phyloP scores from a whole-genome alignment of 2,329 filamentous ascomycete genomes.

The Dothideomycetes sp. region DNA sequence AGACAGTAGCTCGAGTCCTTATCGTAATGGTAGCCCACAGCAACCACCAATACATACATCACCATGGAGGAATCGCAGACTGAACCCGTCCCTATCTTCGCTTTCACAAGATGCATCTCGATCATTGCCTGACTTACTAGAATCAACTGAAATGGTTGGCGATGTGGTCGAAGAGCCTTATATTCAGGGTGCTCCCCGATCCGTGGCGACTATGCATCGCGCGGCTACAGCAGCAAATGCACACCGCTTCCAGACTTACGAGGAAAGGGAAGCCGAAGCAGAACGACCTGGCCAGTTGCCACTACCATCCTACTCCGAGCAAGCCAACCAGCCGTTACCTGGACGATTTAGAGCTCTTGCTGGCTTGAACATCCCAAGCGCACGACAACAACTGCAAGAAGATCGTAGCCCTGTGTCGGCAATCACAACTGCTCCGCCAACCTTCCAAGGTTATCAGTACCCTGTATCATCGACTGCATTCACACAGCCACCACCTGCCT shows the following conservation, averaged over 20 bases:
- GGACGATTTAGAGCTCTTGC: conserved; percentile 28
- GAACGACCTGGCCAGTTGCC: conserved; percentile 69
- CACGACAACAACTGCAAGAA: conserved; percentile 3
- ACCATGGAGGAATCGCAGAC: conserved; percentile 11
- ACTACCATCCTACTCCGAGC: conserved; percentile 66
- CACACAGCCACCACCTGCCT: conserved; percentile 5
- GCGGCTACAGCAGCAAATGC: conserved; percentile 57
- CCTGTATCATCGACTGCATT: conserved; percentile 9
- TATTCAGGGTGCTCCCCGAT: conserved; percentile 26
- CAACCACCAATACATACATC: neutral
- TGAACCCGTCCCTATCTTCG: conserved; percentile 11
- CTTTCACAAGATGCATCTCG: conserved; percentile 15
- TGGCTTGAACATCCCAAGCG: conserved; percentile 24
- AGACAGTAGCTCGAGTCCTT: neutral
- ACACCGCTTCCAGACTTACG: conserved; percentile 54
- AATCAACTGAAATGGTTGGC: conserved; percentile 21
- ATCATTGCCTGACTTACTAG: conserved; percentile 26
- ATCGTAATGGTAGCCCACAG: conserved; percentile 3
- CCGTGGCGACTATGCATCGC: conserved; percentile 25
- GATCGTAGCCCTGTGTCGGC: conserved; percentile 3
- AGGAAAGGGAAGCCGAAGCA: conserved; percentile 40
- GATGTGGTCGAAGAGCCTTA: conserved; percentile 27
- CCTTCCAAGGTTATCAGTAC: conserved; percentile 1
- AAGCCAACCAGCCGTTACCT: conserved; percentile 35
- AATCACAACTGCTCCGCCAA: conserved; percentile 12